Evolutionary conservation across 148 eudicot genomes (phyloP).

Genomic region (Rhododendron henanense): DNA sequence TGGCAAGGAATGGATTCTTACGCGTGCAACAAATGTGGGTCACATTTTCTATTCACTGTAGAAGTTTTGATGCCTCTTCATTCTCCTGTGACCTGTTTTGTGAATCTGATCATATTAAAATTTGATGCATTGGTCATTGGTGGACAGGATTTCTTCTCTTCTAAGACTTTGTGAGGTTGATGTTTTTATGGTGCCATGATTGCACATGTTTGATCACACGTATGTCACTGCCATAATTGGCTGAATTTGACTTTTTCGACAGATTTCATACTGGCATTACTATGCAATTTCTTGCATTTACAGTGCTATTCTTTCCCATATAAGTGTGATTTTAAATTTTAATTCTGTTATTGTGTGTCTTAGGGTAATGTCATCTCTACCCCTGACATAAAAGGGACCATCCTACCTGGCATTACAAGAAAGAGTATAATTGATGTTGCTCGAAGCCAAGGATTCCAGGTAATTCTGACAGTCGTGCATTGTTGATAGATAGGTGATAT

Average conservation of each 20-base stretch:
- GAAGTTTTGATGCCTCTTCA: background rate
- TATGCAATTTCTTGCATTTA: background rate
- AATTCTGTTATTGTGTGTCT: background rate
- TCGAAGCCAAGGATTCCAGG: slow-evolving; percentile 82
- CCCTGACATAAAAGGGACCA: slow-evolving; percentile 86
- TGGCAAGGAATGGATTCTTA: background rate
- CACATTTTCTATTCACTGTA: background rate
- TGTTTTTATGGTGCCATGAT: slow-evolving; percentile 8
- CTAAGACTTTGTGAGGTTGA: background rate
- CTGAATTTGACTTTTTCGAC: background rate
- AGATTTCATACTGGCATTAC: background rate
- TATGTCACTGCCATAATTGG: background rate
- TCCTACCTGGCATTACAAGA: slow-evolving; percentile 91
- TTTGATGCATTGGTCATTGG: background rate
- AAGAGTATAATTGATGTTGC: slow-evolving; percentile 96
- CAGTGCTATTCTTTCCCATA: background rate
- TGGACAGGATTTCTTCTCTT: background rate
- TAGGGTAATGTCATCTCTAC: slow-evolving; percentile 84
- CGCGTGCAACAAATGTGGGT: background rate
- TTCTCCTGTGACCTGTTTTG: background rate
- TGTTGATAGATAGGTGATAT: background rate
- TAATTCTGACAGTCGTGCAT: slow-evolving; percentile 19
- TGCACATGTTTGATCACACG: background rate
- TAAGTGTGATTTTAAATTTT: background rate
- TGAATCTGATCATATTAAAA: background rate